phyloP scores from a whole-genome alignment of 116 monocot species.

The Papilionanthe hybrid region DNA sequence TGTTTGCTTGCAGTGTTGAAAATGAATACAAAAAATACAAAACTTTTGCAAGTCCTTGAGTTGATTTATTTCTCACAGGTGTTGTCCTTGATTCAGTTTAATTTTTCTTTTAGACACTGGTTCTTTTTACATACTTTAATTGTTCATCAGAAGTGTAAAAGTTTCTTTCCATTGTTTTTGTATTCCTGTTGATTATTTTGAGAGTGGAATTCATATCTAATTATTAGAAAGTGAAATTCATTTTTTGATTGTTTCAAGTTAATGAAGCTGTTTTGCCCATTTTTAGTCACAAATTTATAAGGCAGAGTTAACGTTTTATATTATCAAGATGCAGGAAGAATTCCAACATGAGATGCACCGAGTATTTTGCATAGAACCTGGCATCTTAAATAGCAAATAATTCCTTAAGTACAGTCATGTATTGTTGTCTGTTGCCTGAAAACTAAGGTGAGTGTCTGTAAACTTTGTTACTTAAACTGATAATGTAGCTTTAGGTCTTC shows the following conservation, averaged over 20 bases:
- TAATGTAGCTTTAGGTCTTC: neutral
- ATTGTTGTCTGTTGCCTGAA: too few relatives aligned
- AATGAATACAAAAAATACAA: neutral
- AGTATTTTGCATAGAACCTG: neutral
- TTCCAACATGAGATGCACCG: neutral
- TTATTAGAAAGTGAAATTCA: neutral
- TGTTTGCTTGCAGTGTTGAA: neutral
- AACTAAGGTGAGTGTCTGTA: neutral
- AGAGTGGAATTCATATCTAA: neutral
- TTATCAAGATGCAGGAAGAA: neutral
- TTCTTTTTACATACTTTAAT: neutral
- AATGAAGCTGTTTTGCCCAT: neutral
- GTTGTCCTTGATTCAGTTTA: slow-evolving; percentile 1
- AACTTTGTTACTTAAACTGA: neutral
- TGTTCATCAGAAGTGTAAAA: slow-evolving; percentile 2
- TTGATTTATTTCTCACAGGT: neutral
- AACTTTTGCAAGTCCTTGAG: neutral
- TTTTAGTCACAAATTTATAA: neutral
- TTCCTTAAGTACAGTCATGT: too few relatives aligned
- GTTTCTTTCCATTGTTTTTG: neutral
- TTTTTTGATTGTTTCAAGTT: neutral
- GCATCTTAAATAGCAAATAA: neutral
- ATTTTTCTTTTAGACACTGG: neutral
- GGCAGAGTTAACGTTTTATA: neutral
- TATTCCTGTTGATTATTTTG: neutral